These are phyloP conservation scores for Rasamsonia emersonii DNA, from an alignment of 2,329 filamentous ascomycete species.

Conservation along the genomic window DNA sequence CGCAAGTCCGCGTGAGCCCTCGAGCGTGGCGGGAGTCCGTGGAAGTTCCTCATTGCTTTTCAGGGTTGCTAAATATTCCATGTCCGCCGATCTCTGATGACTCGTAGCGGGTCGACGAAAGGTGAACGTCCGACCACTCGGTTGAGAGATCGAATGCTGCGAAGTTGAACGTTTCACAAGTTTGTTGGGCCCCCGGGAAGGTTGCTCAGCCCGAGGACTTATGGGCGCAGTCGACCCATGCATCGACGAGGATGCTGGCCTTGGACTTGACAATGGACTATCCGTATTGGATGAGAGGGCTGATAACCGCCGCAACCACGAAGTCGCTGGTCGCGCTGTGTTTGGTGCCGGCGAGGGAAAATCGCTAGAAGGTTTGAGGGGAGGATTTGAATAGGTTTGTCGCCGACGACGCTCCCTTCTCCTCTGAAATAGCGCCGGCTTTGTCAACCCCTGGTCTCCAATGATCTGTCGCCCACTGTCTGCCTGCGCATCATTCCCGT, in stretches of 20 bases:
- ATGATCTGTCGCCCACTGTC: too few relatives aligned
- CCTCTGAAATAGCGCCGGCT: constrained; percentile 10
- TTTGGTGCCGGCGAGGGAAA: constrained; percentile 15
- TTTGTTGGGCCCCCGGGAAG: constrained; percentile 45
- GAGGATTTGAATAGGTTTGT: constrained; percentile 27
- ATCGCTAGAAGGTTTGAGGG: constrained; percentile 19
- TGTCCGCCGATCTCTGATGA: constrained; percentile 50
- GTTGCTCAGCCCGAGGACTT: constrained; percentile 23
- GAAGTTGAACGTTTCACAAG: constrained; percentile 55
- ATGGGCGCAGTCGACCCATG: constrained; percentile 47
- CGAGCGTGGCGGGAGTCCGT: not conserved
- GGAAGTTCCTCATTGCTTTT: constrained; percentile 2
- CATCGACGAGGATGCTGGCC: constrained; percentile 44
- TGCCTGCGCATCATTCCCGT: constrained; percentile 11
- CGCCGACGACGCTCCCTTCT: constrained; percentile 25
- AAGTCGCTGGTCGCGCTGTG: constrained; percentile 34
- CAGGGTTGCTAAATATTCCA: constrained; percentile 25
- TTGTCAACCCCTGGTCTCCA: constrained; percentile 10
- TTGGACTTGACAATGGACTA: constrained; percentile 40
- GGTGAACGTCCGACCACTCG: constrained; percentile 32
- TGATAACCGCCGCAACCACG: constrained; percentile 51
- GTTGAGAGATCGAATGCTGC: constrained; percentile 37
- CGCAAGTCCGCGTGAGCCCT: constrained; percentile 10
- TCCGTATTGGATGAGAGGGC: constrained; percentile 34
- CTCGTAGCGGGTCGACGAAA: constrained; percentile 55